Evolutionary conservation across 2,329 filamentous ascomycete genomes (phyloP).

Genomic region (Pyrenophora graminea): DNA sequence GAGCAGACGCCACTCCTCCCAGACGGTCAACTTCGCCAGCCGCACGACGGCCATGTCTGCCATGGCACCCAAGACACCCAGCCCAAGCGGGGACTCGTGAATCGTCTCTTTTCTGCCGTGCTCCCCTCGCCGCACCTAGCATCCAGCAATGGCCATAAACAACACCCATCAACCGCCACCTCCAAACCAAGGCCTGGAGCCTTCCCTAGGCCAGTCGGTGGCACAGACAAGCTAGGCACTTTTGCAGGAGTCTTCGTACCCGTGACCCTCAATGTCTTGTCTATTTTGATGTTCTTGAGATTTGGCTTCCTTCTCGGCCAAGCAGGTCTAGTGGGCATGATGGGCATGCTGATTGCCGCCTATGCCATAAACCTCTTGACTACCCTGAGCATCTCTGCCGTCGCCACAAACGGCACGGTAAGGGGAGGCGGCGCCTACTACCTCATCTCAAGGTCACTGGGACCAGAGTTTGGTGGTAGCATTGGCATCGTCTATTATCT

Average conservation of each 20-base stretch:
- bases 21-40: conserved; percentile 16
- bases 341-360: conserved; percentile 75
- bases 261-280: conserved; percentile 85
- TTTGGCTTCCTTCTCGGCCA: conserved; percentile 86
- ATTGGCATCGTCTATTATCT: conserved; percentile 88
- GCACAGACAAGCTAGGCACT: conserved; percentile 69
- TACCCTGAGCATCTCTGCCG: conserved; percentile 82
- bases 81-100: conserved; percentile 20
- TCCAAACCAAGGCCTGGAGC: conserved; percentile 43
- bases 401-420: conserved; percentile 87
- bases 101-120: conserved; percentile 32
- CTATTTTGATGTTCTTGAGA: conserved; percentile 88
- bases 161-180: conserved; percentile 28
- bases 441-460: conserved; percentile 81
- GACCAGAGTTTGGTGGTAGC: conserved; percentile 85
- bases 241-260: conserved; percentile 74
- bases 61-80: conserved; percentile 3
- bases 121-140: conserved; percentile 17
- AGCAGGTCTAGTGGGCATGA: conserved; percentile 76
- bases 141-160: conserved; percentile 21
- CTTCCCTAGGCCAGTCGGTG: conserved; percentile 48
- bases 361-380: conserved; percentile 84
- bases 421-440: conserved; percentile 88
- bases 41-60: conserved; percentile 17
- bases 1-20: conserved; percentile 43